Base-by-base conservation (phyloP, 345 rosid species). In the Hibiscus syriacus region DNA sequence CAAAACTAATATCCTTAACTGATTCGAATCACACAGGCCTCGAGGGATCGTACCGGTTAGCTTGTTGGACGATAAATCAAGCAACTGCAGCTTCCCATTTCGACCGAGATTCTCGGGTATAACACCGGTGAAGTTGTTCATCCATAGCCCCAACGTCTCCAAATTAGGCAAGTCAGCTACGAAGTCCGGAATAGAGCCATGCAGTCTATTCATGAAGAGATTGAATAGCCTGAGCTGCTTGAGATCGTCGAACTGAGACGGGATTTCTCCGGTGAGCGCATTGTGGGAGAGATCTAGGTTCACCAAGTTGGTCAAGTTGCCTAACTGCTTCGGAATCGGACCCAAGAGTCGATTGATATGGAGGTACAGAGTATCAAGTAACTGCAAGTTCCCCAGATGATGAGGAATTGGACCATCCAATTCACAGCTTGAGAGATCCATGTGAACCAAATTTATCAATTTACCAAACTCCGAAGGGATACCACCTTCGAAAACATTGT, bases 11-110 rank as follows among this genome's bases (percentile, higher is more conserved):
- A 74, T 76, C 71, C 49, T 62, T 22, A 88, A 80, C 77, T 52
- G 75, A 64, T 80, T 84, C 6, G 78, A 80, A 23, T 63, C 66
- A 49, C 93, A 88, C 52, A 88, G 58, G 27, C 72, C 48, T 29
- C 54, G 71, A 3, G 93, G 93, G 75, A 88, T 78, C 29, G 57
- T 72, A 46, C 93, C 93, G 0, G 93, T 88, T 38, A 88, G 88
- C 83, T 85, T 88, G 72, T 85, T 85, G 73, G 83, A 77, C n/a
- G 93, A 88, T 60, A 88, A 74, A 68, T 88, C 93, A 17, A 88
- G 82, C 30, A 52, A 65, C 25, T 69, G 76, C 32, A 88, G 81
- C 77, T 70, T 82, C 65, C 87, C 81, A 19, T 82, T 84, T 32
- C 54, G 69, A 52, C 93, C 93, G 19, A 87, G 86, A 50, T 73